These are phyloP conservation scores for Monilinia fructigena DNA, from an alignment of 2,329 filamentous ascomycete genomes.

Conservation along the genomic window DNA sequence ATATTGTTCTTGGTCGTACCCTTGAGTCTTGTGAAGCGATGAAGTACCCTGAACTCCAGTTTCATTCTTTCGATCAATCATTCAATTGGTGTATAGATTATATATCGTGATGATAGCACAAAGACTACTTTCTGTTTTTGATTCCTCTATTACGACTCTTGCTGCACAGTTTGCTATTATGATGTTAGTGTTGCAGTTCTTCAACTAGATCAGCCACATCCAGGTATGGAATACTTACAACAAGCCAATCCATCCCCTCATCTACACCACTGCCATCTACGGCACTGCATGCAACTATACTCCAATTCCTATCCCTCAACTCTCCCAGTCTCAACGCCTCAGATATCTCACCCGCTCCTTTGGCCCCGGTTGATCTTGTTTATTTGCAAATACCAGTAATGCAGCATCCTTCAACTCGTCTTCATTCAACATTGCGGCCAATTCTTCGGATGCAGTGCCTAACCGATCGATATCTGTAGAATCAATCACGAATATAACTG, in stretches of 20 bases:
- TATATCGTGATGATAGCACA: conserved; percentile 28
- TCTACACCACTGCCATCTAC: conserved; percentile 93
- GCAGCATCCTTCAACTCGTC: conserved; percentile 93
- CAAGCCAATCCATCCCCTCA: conserved; percentile 99
- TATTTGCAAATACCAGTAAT: conserved; percentile 95
- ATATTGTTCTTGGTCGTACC: conserved; percentile 1
- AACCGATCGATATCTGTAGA: conserved; percentile 95
- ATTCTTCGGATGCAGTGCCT: conserved; percentile 87
- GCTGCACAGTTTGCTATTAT: conserved; percentile 41
- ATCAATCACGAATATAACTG: conserved; percentile 98
- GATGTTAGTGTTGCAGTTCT: conserved; percentile 21
- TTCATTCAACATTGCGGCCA: conserved; percentile 93
- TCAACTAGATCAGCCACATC: background rate
- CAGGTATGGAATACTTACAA: conserved; percentile 43
- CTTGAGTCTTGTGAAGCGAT: background rate
- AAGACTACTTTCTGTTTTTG: conserved; percentile 19
- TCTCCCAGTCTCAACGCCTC: conserved; percentile 88
- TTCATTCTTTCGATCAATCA: conserved; percentile 13
- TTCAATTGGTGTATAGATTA: conserved; percentile 16
- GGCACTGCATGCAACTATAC: conserved; percentile 94
- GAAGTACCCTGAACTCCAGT: conserved; percentile 3
- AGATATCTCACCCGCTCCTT: conserved; percentile 94
- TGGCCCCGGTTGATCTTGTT: conserved; percentile 96
- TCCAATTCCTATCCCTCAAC: conserved; percentile 96
- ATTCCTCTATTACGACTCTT: conserved; percentile 30